Evolutionary conservation across 2,329 filamentous ascomycete species (phyloP), one percentile per base, ranked within the genome.

Genomic region (Xylariaceae sp.): DNA sequence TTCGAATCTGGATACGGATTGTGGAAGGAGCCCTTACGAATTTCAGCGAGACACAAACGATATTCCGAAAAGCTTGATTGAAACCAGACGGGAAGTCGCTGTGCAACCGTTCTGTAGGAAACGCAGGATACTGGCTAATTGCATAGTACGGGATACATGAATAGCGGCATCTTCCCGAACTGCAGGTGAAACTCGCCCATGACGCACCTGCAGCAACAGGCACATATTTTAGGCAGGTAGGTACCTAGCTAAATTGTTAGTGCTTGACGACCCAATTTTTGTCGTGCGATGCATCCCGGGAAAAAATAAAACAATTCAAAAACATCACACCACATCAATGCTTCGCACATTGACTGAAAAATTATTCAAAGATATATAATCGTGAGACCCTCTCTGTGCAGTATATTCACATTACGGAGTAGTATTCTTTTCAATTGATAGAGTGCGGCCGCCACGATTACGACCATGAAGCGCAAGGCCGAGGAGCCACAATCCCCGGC

Each of bases 391-490:
- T 30, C 23, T 30, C 23, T 30, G 23, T 30, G 23, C 23, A 30
- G 23, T 30, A 30, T 30, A 30, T 30, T 30, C 5, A 30, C 23
- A 30, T 30, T 18, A 18, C 17, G 17, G 17, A 18, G 17, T 30
- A 30, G 23, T 30, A 30, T 30, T 30, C 30, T 51, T 56, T 5
- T 8, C 45, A 13, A 60, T 61, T 59, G 41, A 52, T 34, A 18
- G 34, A 53, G 53, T 55, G 11, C 44, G 23, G 30, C 35, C 55
- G 69, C 71, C 68, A 70, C 59, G 50, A 23, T 52, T 23, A n/a
- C 49, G 67, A 76, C 75, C 65, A 84, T 84, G 81, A 86, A 86
- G 75, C 81, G 83, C 75, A 86, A 86, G 72, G 82, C 83, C 61
- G 78, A 80, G 51, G 78, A 80, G 50, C 71, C 74, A 61, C 75